phyloP scores from a whole-genome alignment of 192 early-diverging fungal genomes.

The Coemansia asiatica region DNA sequence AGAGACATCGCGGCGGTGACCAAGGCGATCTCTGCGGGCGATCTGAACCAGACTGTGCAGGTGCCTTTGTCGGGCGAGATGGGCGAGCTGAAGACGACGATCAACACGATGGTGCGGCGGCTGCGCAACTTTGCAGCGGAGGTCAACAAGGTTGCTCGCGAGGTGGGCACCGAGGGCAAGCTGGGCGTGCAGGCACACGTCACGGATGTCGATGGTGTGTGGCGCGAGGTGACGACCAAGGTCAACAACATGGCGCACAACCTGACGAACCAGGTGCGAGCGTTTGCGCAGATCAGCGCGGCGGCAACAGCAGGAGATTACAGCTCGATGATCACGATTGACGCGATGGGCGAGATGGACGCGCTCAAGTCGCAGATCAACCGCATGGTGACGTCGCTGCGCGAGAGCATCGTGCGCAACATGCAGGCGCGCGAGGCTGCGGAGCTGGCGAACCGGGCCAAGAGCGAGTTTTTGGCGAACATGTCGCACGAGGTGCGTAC shows the following conservation, averaged over 20 bases:
- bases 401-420: conserved; percentile 77
- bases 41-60: conserved; percentile 56
- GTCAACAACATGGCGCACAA: conserved; percentile 77
- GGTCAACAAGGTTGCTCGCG: conserved; percentile 62
- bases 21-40: conserved; percentile 65
- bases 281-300: conserved; percentile 75
- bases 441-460: conserved; percentile 79
- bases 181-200: conserved; percentile 78
- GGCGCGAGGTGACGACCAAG: conserved; percentile 75
- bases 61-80: conserved; percentile 62
- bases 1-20: conserved; percentile 67
- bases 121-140: conserved; percentile 63
- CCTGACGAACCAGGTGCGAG: conserved; percentile 75
- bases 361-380: conserved; percentile 82
- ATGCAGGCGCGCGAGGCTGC: conserved; percentile 76
- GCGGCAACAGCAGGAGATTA: conserved; percentile 74
- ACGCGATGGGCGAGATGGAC: conserved; percentile 84
- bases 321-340: conserved; percentile 71
- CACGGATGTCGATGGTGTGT: conserved; percentile 67
- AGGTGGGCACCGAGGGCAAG: conserved; percentile 72
- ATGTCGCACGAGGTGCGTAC: conserved; percentile 84
- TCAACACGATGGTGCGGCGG: conserved; percentile 65
- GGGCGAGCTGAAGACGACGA: conserved; percentile 60
- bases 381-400: conserved; percentile 76
- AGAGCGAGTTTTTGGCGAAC: conserved; percentile 73